Conservation (phyloP, 331 rosid genomes). For the Malus hybrid region DNA sequence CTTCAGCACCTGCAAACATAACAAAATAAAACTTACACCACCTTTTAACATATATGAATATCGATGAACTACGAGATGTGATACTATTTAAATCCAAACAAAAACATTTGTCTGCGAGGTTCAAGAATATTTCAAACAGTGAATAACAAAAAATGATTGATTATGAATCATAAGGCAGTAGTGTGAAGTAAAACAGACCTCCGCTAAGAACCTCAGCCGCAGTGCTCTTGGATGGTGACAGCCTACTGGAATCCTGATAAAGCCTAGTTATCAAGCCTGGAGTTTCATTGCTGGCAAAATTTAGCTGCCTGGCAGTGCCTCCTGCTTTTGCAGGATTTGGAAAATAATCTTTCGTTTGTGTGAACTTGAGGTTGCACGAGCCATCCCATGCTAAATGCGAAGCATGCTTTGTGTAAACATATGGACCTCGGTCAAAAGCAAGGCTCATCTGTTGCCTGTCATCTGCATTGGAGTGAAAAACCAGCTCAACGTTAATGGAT, state of each 20-base stretch:
- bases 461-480: slow-evolving; percentile 23
- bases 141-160: not conserved
- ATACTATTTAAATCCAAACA: no score
- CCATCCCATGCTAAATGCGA: slow-evolving; percentile 45
- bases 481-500: not conserved
- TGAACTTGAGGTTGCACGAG: slow-evolving; percentile 21
- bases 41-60: no score
- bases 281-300: slow-evolving; percentile 18
- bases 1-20: slow-evolving; percentile 52
- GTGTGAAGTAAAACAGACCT: slow-evolving; percentile 34
- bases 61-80: not conserved
- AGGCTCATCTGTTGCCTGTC: slow-evolving; percentile 18
- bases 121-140: not conserved
- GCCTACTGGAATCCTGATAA: slow-evolving; percentile 35
- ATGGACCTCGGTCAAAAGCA: slow-evolving; percentile 24
- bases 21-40: not conserved
- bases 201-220: slow-evolving; percentile 30
- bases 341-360: slow-evolving; percentile 49
- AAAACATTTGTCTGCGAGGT: not conserved
- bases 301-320: slow-evolving; percentile 14
- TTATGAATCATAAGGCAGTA: not conserved
- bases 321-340: slow-evolving; percentile 41
- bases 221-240: slow-evolving; percentile 33
- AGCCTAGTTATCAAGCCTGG: slow-evolving; percentile 20
- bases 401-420: slow-evolving; percentile 30